Evolutionary conservation across 2,329 filamentous ascomycete species (phyloP).

Genomic region (Gnomoniopsis smithogilvyi): DNA sequence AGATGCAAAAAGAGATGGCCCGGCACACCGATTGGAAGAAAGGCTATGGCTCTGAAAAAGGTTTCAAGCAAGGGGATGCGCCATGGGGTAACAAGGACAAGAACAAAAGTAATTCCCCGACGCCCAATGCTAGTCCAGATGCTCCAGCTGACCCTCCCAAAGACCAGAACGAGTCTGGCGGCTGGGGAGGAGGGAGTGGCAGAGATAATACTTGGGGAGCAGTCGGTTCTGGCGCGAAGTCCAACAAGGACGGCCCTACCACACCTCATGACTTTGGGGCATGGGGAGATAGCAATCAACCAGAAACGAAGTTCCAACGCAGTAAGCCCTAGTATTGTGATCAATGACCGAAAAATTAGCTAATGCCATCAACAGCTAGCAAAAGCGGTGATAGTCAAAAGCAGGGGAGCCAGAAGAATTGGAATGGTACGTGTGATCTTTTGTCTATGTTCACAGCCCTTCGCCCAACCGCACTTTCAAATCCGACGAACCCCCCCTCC

Average conservation of each 20-base stretch:
- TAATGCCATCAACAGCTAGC: conserved; percentile 1
- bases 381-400: conserved; percentile 4
- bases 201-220: not conserved
- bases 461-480: no score
- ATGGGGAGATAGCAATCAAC: not conserved
- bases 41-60: not conserved
- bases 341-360: not conserved
- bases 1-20: not conserved
- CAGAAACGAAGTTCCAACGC: not conserved
- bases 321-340: not conserved
- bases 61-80: not conserved
- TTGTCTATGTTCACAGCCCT: not conserved
- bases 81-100: not conserved
- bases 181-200: not conserved
- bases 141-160: not conserved
- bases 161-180: not conserved
- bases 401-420: conserved; percentile 4
- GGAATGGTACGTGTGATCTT: conserved; percentile 2
- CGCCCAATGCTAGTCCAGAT: not conserved
- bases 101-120: not conserved
- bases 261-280: not conserved
- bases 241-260: not conserved
- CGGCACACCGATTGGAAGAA: not conserved
- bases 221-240: not conserved
- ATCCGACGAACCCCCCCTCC: not conserved